Percentiles rank a stretch among this genome's conserved stretches.
These are phyloP conservation scores for Rubia balearica DNA, from an alignment of 305 asterid genomes.

Conservation along the genomic window DNA sequence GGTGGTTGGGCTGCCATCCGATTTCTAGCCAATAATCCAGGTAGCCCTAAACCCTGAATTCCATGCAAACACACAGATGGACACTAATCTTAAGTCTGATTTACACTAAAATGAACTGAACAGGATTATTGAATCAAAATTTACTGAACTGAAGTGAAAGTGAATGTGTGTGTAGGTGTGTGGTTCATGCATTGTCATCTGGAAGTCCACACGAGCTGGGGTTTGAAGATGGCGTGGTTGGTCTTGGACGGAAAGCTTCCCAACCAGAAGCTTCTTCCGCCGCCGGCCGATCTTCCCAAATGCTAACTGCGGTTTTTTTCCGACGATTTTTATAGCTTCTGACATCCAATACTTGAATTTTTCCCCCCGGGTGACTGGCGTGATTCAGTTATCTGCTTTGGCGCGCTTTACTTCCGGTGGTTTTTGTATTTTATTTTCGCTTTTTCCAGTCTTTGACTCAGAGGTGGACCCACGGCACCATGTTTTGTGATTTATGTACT, in stretches of 20 bases:
- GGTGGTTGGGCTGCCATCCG: conserved; percentile 68
- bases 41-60: conserved; percentile 19
- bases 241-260: conserved; percentile 57
- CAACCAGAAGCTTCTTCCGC: conserved; percentile 49
- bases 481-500: conserved; percentile 5
- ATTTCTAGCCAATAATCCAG: conserved; percentile 59
- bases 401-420: neutral
- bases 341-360: neutral
- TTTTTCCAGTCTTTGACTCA: neutral
- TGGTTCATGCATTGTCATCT: conserved; percentile 75
- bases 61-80: neutral
- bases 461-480: conserved; percentile 9
- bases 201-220: conserved; percentile 65
- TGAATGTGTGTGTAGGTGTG: conserved; percentile 31
- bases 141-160: no score
- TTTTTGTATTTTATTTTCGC: neutral
- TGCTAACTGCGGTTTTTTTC: conserved; percentile 22
- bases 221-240: conserved; percentile 66
- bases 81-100: no score
- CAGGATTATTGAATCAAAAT: no score
- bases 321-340: neutral
- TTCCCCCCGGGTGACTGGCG: neutral
- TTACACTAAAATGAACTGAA: no score
- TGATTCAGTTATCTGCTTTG: neutral
- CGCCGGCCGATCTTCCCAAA: conserved; percentile 56